Evolutionary conservation across 1,139 yeast genomes (phyloP), one percentile per base, ranked within the genome.

Genomic region (Trichomonascaceae sp.): DNA sequence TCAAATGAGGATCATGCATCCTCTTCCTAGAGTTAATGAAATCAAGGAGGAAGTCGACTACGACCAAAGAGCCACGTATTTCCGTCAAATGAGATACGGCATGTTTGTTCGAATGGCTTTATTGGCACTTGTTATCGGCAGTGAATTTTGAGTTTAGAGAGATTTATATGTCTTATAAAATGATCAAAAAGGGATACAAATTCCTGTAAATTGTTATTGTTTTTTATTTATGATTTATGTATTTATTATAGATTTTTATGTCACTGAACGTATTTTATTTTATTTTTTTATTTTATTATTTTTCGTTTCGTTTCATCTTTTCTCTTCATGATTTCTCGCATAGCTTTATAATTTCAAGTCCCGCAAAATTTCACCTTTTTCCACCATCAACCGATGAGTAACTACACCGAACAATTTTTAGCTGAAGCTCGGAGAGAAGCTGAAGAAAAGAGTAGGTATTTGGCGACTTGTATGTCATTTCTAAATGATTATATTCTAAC

Each of bases 1-100:
- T 73, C 97, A 93, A 75, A 93, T 93, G 99, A 90, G 96, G 73
- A 87, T 95, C 60, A 86, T 95, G 96, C 99, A 95, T 72, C 99
- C 99, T 71, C 82, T 95, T 66, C 99, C 99, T 70, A 87, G 99
- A 75, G 90, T 89, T 62, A 86, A 83, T 66, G 99, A 95, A 76
- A 91, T 95, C 64, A 86, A 88, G 68, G 98, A 90, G 75, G 99
- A 95, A 76, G 98, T 95, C 66, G 99, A 95, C 74, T 93, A 91
- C 68, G 99, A 95, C 74, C 97, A 91, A 74, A 87, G 99, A 74
- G 98, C 99, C 61, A 98, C 98, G 58, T 93, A 93, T 78, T 93
- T 93, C 79, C 87, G 99, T 82, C 98, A 91, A 79, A 93, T 93
- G 98, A 86, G 95, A 74, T 93, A 93, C 70, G 99, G 99, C 58